Percentiles rank a stretch among this genome's conserved stretches.
phyloP scores from a whole-genome alignment of 192 early-diverging fungal species.

The Allomyces arbusculus region DNA sequence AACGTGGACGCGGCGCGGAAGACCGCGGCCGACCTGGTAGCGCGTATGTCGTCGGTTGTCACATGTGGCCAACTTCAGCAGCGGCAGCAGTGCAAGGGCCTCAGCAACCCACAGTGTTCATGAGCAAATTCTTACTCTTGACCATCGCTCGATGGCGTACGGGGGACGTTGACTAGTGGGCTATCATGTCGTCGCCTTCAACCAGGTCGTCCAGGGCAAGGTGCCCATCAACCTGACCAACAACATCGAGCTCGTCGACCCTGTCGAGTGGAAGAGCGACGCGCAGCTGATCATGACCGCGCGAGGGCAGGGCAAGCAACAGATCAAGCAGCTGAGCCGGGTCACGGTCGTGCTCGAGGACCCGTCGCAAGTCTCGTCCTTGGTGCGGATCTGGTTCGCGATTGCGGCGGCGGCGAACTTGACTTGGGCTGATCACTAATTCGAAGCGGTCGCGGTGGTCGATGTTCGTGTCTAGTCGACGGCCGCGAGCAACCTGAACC shows the following conservation, averaged over 20 bases:
- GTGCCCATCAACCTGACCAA: conserved; percentile 14
- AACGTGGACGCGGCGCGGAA: conserved; percentile 20
- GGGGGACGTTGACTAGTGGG: conserved; percentile 20
- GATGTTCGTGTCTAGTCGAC: conserved; percentile 1
- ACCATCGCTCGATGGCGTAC: not conserved
- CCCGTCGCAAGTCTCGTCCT: conserved; percentile 24
- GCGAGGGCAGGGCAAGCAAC: conserved; percentile 1
- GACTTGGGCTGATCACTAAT: conserved; percentile 3
- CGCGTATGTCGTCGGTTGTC: conserved; percentile 12
- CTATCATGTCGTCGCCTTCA: conserved; percentile 33
- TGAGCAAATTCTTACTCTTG: too few species aligned
- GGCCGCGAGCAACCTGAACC: conserved; percentile 3
- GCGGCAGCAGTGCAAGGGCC: not conserved
- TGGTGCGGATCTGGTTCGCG: conserved; percentile 14
- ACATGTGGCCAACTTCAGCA: too few species aligned
- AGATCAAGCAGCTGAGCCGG: conserved; percentile 29
- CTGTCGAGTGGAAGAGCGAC: too few species aligned
- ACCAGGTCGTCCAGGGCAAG: conserved; percentile 23
- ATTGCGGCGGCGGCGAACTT: not conserved
- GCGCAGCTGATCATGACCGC: conserved; percentile 1
- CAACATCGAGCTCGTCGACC: not conserved
- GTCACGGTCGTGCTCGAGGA: conserved; percentile 39
- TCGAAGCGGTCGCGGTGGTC: conserved; percentile 6
- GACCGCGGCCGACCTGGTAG: conserved; percentile 18
- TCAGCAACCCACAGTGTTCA: too few species aligned